Base-by-base conservation (phyloP, 2,329 filamentous ascomycete genomes). In the Whalleya microplaca region DNA sequence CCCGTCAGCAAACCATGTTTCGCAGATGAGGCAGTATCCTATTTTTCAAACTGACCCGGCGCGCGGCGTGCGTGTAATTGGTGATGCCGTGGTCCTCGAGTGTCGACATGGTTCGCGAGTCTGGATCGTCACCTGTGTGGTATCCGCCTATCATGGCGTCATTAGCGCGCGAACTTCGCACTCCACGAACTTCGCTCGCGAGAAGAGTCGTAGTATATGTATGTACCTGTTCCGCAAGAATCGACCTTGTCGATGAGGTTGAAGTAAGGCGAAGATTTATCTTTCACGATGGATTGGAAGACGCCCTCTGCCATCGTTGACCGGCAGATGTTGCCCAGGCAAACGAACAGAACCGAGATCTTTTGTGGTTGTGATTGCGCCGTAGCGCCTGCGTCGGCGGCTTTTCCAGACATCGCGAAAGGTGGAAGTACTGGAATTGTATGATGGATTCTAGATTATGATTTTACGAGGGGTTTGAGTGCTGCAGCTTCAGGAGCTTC, bases 271-370 rank as follows among this genome's bases (percentile, higher is more conserved):
- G 83, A 75, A 65, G 66, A 61, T 29, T 64, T 75, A 56, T 88
- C 83, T 64, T 83, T 80, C 41, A 83, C 82, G 41, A 95, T 77
- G 58, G 87, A 84, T 56, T 86, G 85, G 77, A 99, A 98, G 63
- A 96, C 90, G 48, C 91, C 95, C 79, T 98, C 94, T 45, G 93
- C 92, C 95, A 99, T 98, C 29, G 95, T 91, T 7, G 92, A 96
- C 58, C 84, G 82, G 72, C 92, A 99, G 70, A 98, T 98, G 75
- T 99, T 99, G 73, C 95, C 95, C 32, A 98, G 83, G 76, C 95
- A 99, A 66, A 98, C 94, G 72, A 98, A 98, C 50, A 98, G 84
- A 40, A 98, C 89, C 2, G 88, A 92, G 52, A 91, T 70, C 56
- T 68, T 72, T 69, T 65, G 56, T 44, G 57, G 21, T 6, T 51